Percentiles rank a stretch among this genome's conserved stretches.
Evolutionary conservation across 306 rosid species (phyloP).

Genomic region (Acacia acuminata): DNA sequence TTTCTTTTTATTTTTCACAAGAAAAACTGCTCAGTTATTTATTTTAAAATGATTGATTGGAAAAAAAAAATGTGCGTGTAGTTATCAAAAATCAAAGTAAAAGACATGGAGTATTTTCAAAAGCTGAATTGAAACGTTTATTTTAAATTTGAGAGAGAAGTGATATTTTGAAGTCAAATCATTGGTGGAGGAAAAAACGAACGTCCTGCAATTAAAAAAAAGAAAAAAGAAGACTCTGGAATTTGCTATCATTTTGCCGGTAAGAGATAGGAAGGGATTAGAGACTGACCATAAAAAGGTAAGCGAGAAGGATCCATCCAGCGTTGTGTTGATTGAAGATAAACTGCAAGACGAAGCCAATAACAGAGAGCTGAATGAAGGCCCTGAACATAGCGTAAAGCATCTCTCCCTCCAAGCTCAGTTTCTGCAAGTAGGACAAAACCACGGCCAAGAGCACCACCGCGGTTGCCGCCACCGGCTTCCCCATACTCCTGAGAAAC

Average conservation of each 20-base stretch:
- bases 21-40: no score
- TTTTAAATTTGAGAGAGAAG: no score
- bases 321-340: slow-evolving; percentile 66
- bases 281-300: slow-evolving; percentile 78
- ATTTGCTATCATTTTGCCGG: no score
- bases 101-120: no score
- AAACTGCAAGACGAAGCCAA: slow-evolving; percentile 90
- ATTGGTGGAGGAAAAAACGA: not conserved
- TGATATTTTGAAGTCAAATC: not conserved
- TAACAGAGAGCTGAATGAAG: slow-evolving; percentile 80
- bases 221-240: not conserved
- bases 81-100: no score
- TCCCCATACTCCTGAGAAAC: slow-evolving; percentile 75
- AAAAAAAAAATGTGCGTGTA: no score
- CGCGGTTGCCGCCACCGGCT: slow-evolving; percentile 67
- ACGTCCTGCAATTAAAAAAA: not conserved
- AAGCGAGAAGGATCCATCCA: slow-evolving; percentile 82
- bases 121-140: no score
- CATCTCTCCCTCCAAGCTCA: slow-evolving; percentile 78
- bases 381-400: slow-evolving; percentile 69
- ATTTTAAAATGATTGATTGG: no score
- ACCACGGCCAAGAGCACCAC: slow-evolving; percentile 69
- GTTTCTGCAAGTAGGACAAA: slow-evolving; percentile 64
- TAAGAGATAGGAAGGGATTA: not conserved
- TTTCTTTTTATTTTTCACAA: no score